Evolutionary conservation across 805 yeast species (phyloP).

Genomic region (Starmerella floricola): DNA sequence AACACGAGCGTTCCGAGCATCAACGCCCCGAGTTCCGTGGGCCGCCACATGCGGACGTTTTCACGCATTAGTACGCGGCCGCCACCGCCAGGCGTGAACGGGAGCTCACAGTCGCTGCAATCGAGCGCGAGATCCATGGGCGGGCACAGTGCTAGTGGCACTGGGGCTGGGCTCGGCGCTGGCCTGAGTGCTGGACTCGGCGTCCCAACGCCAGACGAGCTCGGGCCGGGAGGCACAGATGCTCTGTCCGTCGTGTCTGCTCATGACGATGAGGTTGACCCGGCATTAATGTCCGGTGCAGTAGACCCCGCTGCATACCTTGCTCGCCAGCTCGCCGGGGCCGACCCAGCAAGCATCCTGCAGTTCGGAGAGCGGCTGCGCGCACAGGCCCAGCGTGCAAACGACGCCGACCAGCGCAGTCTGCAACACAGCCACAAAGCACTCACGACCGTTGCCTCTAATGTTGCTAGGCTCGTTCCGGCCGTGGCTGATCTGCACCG

Average conservation of each 20-base stretch:
- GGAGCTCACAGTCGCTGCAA: background rate
- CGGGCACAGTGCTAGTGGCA: too few relatives aligned
- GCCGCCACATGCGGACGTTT: conserved; percentile 15
- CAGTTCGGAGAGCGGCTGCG: conserved; percentile 17
- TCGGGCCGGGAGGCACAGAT: conserved; percentile 1
- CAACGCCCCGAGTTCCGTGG: background rate
- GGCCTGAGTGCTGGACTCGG: background rate
- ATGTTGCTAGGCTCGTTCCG: conserved; percentile 49
- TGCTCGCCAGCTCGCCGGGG: conserved; percentile 14
- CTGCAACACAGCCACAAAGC: conserved; percentile 27
- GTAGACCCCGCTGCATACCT: conserved; percentile 24
- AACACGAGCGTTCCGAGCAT: background rate
- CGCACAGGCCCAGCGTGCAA: conserved; percentile 13
- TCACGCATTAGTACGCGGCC: conserved; percentile 15
- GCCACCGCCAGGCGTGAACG: background rate
- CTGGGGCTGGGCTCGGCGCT: too few relatives aligned
- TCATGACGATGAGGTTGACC: conserved; percentile 34
- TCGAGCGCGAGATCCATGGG: too few relatives aligned
- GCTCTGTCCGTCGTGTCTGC: conserved; percentile 24
- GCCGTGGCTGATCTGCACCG: conserved; percentile 52
- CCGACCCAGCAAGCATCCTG: conserved; percentile 16
- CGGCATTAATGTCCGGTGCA: conserved; percentile 47
- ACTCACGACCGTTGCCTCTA: conserved; percentile 32
- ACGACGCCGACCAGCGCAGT: conserved; percentile 22
- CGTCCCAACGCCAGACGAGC: background rate